Evolutionary conservation across 1,139 yeast species (phyloP).

Genomic region (Nadsonia commutata): DNA sequence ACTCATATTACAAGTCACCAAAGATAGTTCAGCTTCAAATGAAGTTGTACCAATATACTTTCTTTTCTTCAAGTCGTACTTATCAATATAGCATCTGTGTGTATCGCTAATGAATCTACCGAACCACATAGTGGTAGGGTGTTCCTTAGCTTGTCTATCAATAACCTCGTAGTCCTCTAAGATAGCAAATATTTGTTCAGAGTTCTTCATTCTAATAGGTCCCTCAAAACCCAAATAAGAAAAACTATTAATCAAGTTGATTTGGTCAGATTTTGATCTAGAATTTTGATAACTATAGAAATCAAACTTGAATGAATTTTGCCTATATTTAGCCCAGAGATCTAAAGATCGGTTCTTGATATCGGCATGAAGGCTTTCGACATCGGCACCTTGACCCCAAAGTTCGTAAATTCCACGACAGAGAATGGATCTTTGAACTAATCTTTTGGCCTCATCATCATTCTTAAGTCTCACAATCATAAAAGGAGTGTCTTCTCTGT

Average conservation of each 20-base stretch:
- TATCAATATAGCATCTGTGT: conserved; percentile 59
- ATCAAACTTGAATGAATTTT: conserved; percentile 55
- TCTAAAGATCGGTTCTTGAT: conserved; percentile 27
- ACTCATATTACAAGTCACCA: conserved; percentile 76
- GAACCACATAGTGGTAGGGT: conserved; percentile 51
- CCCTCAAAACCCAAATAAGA: conserved; percentile 61
- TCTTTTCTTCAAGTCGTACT: conserved; percentile 67
- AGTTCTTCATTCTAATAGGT: conserved; percentile 59
- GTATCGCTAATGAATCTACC: conserved; percentile 59
- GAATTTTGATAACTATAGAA: conserved; percentile 63
- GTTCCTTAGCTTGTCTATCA: conserved; percentile 37
- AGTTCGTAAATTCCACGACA: conserved; percentile 69
- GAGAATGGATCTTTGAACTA: conserved; percentile 55
- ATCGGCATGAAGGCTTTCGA: conserved; percentile 43
- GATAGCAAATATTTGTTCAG: conserved; percentile 58
- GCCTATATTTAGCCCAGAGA: conserved; percentile 12
- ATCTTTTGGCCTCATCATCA: conserved; percentile 51
- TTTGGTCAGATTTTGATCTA: conserved; percentile 37
- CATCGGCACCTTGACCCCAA: conserved; percentile 56
- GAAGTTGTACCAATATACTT: conserved; percentile 92
- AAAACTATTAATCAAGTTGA: conserved; percentile 57
- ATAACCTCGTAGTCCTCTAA: conserved; percentile 51
- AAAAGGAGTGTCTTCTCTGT: conserved; percentile 52
- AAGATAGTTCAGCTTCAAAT: conserved; percentile 65
- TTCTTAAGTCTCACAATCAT: conserved; percentile 44